These are phyloP conservation scores for Quercus alba DNA, from an alignment of 306 rosid genomes.

Conservation along the genomic window DNA sequence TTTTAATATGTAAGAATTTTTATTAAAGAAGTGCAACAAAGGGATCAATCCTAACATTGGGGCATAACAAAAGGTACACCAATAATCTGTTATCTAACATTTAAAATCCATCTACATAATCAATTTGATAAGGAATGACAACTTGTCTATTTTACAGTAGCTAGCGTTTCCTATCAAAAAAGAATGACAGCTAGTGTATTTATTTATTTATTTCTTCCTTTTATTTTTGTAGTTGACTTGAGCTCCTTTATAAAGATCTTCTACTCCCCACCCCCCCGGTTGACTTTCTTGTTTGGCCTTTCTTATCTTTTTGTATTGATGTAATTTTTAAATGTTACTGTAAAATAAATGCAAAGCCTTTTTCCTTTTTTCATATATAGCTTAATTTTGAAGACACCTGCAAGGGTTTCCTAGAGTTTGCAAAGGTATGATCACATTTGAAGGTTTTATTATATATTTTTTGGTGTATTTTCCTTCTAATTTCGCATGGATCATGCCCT, in stretches of 20 bases:
- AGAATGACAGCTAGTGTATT: background rate
- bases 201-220: background rate
- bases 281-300: background rate
- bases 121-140: too few species aligned
- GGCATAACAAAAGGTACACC: too few species aligned
- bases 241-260: background rate
- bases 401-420: constrained; percentile 96
- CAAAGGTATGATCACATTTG: constrained; percentile 60
- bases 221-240: background rate
- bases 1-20: too few species aligned
- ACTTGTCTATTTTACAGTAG: too few species aligned
- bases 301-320: background rate
- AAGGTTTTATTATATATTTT: background rate
- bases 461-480: background rate
- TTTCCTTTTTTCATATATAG: constrained; percentile 41
- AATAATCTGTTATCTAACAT: too few species aligned
- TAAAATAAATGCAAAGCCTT: constrained; percentile 2
- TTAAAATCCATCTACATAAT: too few species aligned
- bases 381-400: constrained; percentile 97
- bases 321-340: constrained; percentile 1
- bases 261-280: background rate
- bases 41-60: too few species aligned
- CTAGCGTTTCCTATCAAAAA: too few species aligned
- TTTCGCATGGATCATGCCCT: background rate
- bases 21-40: too few species aligned